phyloP scores from a whole-genome alignment of 2,329 filamentous ascomycete genomes.

The Hypoxylon sp. region DNA sequence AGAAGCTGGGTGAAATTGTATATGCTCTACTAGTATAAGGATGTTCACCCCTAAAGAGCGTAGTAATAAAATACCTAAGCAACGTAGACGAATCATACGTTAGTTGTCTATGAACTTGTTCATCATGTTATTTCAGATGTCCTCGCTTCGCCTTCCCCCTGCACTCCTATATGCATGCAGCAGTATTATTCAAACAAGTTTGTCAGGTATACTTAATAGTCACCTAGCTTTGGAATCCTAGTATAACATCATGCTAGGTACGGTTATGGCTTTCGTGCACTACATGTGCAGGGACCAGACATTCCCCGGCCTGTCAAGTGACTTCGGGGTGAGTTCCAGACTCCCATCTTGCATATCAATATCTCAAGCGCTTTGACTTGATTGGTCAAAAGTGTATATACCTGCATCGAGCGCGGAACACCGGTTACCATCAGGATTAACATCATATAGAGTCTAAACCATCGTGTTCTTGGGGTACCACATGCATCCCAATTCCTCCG shows the following conservation, averaged over 20 bases:
- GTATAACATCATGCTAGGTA: conserved; percentile 18
- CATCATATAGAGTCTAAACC: conserved; percentile 1
- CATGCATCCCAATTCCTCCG: conserved; percentile 22
- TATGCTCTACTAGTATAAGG: background rate
- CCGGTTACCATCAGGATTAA: conserved; percentile 9
- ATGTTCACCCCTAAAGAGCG: background rate
- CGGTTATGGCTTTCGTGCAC: conserved; percentile 7
- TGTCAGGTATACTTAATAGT: background rate
- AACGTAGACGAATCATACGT: conserved; percentile 3
- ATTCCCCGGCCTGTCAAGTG: conserved; percentile 16
- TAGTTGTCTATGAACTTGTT: background rate
- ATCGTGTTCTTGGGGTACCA: conserved; percentile 7
- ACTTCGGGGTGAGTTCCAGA: conserved; percentile 31
- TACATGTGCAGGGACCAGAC: conserved; percentile 20
- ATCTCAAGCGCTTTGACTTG: background rate
- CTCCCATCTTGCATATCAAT: conserved; percentile 31
- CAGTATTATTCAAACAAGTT: conserved; percentile 5
- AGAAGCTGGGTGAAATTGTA: background rate
- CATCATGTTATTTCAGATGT: background rate
- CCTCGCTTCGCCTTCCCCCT: background rate
- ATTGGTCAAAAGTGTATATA: conserved; percentile 17
- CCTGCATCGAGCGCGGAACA: conserved; percentile 15
- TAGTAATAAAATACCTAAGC: background rate
- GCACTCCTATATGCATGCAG: conserved; percentile 14
- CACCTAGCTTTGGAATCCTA: background rate